Evolutionary conservation across 129 eudicot species (phyloP).

Genomic region (Centaurea solstitialis): DNA sequence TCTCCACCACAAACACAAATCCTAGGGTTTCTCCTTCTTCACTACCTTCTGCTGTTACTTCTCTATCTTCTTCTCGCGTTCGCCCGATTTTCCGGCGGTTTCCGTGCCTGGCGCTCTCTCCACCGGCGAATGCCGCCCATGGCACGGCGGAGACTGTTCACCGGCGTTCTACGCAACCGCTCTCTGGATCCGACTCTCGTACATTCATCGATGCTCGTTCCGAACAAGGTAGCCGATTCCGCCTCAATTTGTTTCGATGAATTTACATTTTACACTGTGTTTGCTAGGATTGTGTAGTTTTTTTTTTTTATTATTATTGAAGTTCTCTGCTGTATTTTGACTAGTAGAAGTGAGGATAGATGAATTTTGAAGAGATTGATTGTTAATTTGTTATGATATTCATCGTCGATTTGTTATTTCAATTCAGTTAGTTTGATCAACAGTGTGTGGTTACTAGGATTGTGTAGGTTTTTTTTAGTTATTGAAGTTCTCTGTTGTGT

Average conservation of each 20-base stretch:
- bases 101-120: conserved; percentile 38
- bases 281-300: neutral
- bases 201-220: conserved; percentile 62
- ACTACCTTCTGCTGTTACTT: conserved; percentile 16
- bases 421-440: neutral
- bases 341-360: neutral
- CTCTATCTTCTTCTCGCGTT: conserved; percentile 26
- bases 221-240: conserved; percentile 49
- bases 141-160: conserved; percentile 45
- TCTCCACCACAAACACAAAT: conserved; percentile 32
- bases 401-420: conserved; percentile 3
- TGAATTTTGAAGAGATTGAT: neutral
- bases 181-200: conserved; percentile 46
- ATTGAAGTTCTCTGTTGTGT: neutral
- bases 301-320: neutral
- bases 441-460: no score
- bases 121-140: conserved; percentile 34
- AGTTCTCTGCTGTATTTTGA: neutral
- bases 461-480: neutral
- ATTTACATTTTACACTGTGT: neutral
- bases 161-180: conserved; percentile 21
- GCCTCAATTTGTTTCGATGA: neutral
- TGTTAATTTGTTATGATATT: neutral
- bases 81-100: conserved; percentile 35
- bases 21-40: conserved; percentile 46